Base-by-base conservation (phyloP, 2,329 filamentous ascomycete species). In the Daldinia sp. region DNA sequence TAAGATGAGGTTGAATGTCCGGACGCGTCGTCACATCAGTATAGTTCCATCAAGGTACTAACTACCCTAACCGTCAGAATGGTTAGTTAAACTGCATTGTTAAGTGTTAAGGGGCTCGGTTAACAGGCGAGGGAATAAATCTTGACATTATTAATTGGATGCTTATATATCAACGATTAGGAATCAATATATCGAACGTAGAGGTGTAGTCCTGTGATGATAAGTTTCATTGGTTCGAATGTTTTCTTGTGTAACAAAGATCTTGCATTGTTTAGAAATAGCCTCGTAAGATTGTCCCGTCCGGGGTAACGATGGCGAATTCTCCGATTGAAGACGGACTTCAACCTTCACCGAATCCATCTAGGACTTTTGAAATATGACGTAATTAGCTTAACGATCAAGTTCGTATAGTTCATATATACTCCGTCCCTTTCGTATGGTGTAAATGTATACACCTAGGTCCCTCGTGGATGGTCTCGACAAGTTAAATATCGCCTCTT, bases 131-230 rank as follows among this genome's bases (percentile, higher is more conserved):
- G 28, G 3, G 18, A 51, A 51, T n/a, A 30, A 48, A n/a, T 4
- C 23, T 18, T 15, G 15, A 30, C 7, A 51, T 51, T 51, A 51
- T n/a, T 51, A 51, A 51, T 33, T 33, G 26, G 46, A 51, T 33
- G 46, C 26, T 51, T 33, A 51, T 51, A 51, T 51, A 18, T 33
- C 28, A n/a, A 51, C 7, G 46, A 51, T 51, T 51, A 51, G 26
- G 15, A 33, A 51, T 51, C 46, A 51, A 51, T 5, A 33, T 18
- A 13, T 30, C 15, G 13, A 12, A 51, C 18, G 15, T 33, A 18
- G 26, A 18, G 18, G 46, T 33, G 26, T 51, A 51, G 46, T 33
- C 46, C 26, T 33, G 6, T 1, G 15, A 51, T 30, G 46, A 6
- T 10, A n/a, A 12, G 13, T 12, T 51, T 30, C 10, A 51, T 51